Evolutionary conservation across 1,139 yeast genomes (phyloP).

Genomic region (Yamadazyma blattariae): DNA sequence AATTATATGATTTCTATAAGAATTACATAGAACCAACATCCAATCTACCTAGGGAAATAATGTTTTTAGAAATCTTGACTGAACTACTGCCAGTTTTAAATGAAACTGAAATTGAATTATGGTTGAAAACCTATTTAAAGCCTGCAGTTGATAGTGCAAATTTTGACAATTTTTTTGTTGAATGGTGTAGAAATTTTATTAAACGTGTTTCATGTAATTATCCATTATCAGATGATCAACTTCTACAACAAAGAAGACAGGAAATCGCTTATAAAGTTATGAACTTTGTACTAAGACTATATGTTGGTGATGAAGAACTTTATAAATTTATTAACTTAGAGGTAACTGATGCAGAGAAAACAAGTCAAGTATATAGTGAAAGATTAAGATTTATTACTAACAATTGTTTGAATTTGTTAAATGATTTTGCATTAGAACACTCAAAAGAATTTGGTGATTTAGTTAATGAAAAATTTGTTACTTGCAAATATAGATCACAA

Average conservation of each 20-base stretch:
- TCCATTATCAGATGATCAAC: slow-evolving; percentile 24
- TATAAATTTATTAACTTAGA: slow-evolving; percentile 19
- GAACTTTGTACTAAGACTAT: slow-evolving; percentile 28
- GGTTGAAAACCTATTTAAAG: slow-evolving; percentile 52
- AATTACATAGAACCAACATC: slow-evolving; percentile 31
- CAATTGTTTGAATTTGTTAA: slow-evolving; percentile 40
- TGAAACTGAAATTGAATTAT: slow-evolving; percentile 39
- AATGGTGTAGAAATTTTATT: slow-evolving; percentile 42
- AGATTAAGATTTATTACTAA: slow-evolving; percentile 45
- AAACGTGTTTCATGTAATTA: slow-evolving; percentile 25
- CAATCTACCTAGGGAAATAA: slow-evolving; percentile 32
- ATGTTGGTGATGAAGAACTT: slow-evolving; percentile 20
- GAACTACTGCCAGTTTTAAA: slow-evolving; percentile 38
- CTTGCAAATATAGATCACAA: slow-evolving; percentile 30
- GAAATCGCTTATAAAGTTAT: slow-evolving; percentile 25
- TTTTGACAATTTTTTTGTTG: slow-evolving; percentile 37
- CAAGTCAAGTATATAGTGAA: slow-evolving; percentile 41
- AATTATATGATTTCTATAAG: slow-evolving; percentile 44
- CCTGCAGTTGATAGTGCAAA: slow-evolving; percentile 68
- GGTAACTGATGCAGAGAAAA: slow-evolving; percentile 17
- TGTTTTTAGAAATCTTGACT: slow-evolving; percentile 46
- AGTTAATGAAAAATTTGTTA: slow-evolving; percentile 29
- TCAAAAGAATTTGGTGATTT: slow-evolving; percentile 31
- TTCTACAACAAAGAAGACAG: slow-evolving; percentile 20
- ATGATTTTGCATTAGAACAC: slow-evolving; percentile 35